A percentile compares a stretch with the other conserved stretches of the same genome.
Conservation (phyloP, 345 rosid species). For the Fremontodendron californicum region DNA sequence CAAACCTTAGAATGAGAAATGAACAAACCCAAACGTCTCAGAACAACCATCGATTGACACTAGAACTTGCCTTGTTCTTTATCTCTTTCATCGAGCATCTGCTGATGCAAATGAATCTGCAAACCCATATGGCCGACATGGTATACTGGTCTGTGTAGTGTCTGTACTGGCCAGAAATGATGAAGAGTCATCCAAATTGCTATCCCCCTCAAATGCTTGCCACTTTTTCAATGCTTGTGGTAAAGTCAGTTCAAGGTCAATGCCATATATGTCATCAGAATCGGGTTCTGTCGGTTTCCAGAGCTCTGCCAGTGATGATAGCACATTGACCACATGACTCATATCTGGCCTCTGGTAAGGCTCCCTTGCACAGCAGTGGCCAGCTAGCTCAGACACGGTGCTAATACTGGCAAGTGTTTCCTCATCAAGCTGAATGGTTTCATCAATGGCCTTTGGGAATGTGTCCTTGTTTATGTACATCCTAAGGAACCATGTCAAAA, state of each 20-base stretch:
- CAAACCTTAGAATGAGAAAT: neutral
- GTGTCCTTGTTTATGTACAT: slow-evolving; percentile 47
- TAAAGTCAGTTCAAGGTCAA: slow-evolving; percentile 63
- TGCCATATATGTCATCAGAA: slow-evolving; percentile 51
- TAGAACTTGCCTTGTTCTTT: neutral
- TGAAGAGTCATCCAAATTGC: slow-evolving; percentile 45
- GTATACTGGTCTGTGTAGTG: slow-evolving; percentile 54
- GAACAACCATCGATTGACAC: neutral
- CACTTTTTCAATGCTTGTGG: slow-evolving; percentile 75
- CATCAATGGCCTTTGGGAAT: slow-evolving; percentile 46
- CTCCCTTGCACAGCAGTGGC: too few relatives aligned
- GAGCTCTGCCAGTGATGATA: slow-evolving; percentile 52
- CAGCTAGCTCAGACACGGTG: slow-evolving; percentile 64
- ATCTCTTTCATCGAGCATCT: slow-evolving; percentile 41
- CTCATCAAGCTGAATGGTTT: slow-evolving; percentile 38
- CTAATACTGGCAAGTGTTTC: slow-evolving; percentile 51
- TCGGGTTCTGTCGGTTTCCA: slow-evolving; percentile 62
- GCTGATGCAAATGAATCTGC: slow-evolving; percentile 50
- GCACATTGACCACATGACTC: slow-evolving; percentile 65
- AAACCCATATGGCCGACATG: slow-evolving; percentile 50
- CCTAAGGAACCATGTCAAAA: slow-evolving; percentile 67
- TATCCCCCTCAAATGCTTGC: slow-evolving; percentile 60
- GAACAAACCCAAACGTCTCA: slow-evolving; percentile 8
- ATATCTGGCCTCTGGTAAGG: slow-evolving; percentile 75
- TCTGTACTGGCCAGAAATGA: slow-evolving; percentile 33